Base-by-base conservation (phyloP, 441 rosid genomes). In the Viola pubescens region DNA sequence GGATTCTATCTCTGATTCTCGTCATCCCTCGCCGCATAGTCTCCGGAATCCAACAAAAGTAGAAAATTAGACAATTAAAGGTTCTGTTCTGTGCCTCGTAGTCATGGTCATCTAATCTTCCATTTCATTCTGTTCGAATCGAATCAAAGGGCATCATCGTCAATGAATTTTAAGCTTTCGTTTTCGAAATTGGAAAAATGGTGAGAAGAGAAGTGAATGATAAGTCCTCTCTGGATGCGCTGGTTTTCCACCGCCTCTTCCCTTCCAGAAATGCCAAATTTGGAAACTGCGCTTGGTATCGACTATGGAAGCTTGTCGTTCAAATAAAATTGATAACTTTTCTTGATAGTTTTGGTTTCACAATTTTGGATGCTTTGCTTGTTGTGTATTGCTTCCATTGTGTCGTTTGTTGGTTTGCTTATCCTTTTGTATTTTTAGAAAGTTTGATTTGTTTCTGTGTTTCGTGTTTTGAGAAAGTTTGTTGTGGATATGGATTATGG, bases 401-500 rank as follows among this genome's bases (percentile, higher is more conserved):
- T 13, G 7, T 4, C 14, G 39, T 4, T 37, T 9, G 44, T 5
- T n/a, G 39, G 59, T 26, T 26, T 26, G 34, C 37, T 37, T 49
- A 8, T 46, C 13, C 41, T 34, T 60, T 49, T 39, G 53, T 44
- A 40, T 55, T 47, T 3, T 8, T 13, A 45, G 38, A 48, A 44
- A 59, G 53, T 44, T 48, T 51, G 40, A 43, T 44, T 19, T 45
- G 1, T 44, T 48, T 52, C 37, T 39, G 37, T 8, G 37, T 34
- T 60, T 45, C 26, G 53, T 44, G 45, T 55, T 47, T 3, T 11
- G 26, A 45, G 38, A 48, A 44, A 59, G 53, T 44, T 48, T 51
- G 40, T 40, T 44, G 58, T 19, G 41, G 37, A 52, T 26, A 75
- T 82, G 87, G 81, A 69, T 61, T 61, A 52, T 56, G 77, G 71